phyloP scores from a whole-genome alignment of 768 basidiomycete genomes.

The Russula sp. region DNA sequence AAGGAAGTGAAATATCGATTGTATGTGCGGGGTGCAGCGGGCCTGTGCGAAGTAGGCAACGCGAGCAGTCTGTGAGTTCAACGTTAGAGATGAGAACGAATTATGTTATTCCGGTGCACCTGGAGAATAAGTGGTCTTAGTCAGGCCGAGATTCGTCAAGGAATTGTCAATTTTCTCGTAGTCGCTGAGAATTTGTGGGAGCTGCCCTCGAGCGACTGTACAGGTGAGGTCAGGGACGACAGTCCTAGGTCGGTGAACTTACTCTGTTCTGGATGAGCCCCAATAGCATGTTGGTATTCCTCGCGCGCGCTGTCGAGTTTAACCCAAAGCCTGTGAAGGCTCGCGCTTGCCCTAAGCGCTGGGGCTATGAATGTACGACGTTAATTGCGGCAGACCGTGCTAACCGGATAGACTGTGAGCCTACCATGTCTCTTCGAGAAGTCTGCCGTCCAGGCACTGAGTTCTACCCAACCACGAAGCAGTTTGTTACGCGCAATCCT shows the following conservation, averaged over 20 bases:
- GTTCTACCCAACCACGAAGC: constrained; percentile 78
- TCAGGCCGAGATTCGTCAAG: constrained; percentile 59
- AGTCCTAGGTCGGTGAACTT: constrained; percentile 31
- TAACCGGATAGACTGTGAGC: constrained; percentile 29
- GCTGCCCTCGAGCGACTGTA: constrained; percentile 54
- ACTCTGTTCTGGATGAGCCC: constrained; percentile 80
- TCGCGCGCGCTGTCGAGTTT: constrained; percentile 60
- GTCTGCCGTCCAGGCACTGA: constrained; percentile 62
- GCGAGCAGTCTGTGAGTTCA: constrained; percentile 54
- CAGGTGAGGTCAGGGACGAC: constrained; percentile 16
- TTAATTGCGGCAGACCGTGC: not conserved
- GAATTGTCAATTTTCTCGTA: constrained; percentile 41
- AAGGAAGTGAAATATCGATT: constrained; percentile 58
- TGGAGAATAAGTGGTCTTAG: constrained; percentile 59
- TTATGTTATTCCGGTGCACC: constrained; percentile 42
- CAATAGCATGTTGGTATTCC: constrained; percentile 68
- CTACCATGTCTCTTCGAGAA: constrained; percentile 50
- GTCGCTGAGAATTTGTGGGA: constrained; percentile 44
- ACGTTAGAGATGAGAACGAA: constrained; percentile 2
- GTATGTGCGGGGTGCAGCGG: constrained; percentile 70
- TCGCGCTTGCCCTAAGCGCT: constrained; percentile 44
- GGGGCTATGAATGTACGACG: constrained; percentile 38
- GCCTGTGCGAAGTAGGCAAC: constrained; percentile 79
- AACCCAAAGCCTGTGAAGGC: constrained; percentile 45
- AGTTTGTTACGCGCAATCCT: constrained; percentile 56